phyloP scores from a whole-genome alignment of 306 rosid species.

The Cucurbita maxima region DNA sequence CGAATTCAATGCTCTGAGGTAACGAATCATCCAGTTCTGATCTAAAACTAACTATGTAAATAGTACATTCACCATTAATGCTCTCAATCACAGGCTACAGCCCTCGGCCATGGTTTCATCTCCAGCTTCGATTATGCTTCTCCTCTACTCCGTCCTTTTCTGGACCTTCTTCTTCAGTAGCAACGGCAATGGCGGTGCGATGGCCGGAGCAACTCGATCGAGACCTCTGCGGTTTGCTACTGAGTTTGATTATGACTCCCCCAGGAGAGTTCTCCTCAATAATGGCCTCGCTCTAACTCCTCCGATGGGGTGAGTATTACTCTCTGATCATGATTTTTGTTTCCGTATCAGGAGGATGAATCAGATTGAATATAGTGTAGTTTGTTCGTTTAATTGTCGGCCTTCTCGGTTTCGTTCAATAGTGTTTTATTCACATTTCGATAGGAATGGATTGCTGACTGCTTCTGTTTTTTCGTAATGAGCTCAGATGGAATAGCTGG shows the following conservation, averaged over 20 bases:
- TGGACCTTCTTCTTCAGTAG: neutral
- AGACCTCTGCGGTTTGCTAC: neutral
- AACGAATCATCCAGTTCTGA: neutral
- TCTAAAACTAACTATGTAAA: neutral
- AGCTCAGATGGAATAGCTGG: slow-evolving; percentile 64
- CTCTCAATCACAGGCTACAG: neutral
- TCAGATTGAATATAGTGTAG: neutral
- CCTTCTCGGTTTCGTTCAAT: neutral
- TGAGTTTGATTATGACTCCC: neutral
- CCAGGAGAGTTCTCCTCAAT: slow-evolving; percentile 16
- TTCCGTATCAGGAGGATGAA: neutral
- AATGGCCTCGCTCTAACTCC: slow-evolving; percentile 50
- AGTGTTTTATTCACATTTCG: neutral
- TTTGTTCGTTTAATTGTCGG: neutral
- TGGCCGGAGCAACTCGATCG: neutral
- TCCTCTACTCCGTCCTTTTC: neutral
- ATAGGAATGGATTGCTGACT: neutral
- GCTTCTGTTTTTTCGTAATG: neutral
- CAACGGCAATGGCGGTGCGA: neutral
- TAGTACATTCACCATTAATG: neutral
- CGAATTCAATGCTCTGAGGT: neutral
- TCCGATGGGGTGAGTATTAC: slow-evolving; percentile 41
- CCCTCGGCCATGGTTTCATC: neutral
- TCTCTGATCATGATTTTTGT: neutral
- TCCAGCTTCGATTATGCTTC: neutral